Percentiles rank a stretch among this genome's conserved stretches.
Conservation (phyloP, 345 rosid species). For the Pistacia vera region DNA sequence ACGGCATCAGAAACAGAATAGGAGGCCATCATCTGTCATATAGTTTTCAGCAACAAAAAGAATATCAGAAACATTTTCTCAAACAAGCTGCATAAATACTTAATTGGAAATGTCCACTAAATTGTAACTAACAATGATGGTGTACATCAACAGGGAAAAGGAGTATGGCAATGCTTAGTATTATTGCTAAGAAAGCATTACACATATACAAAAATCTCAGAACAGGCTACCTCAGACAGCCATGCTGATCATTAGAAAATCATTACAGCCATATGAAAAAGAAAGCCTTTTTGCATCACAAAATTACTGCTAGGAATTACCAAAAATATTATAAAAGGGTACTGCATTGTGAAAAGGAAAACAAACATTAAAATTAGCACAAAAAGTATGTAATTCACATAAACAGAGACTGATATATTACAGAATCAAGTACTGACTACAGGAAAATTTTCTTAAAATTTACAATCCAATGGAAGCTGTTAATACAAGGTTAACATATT, state of each 20-base stretch:
- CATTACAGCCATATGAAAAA: not conserved
- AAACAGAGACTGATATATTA: not conserved
- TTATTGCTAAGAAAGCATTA: not conserved
- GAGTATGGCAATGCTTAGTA: not conserved
- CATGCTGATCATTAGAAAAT: constrained; percentile 8
- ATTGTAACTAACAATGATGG: not conserved
- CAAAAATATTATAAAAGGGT: not conserved
- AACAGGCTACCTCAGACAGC: not conserved
- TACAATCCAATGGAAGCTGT: not conserved
- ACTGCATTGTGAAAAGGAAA: not conserved
- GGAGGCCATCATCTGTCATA: constrained; percentile 94
- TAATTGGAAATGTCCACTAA: constrained; percentile 6
- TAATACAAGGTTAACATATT: constrained; percentile 2
- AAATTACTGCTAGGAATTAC: not conserved
- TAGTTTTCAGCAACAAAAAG: constrained; percentile 25
- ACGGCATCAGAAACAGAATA: constrained; percentile 99
- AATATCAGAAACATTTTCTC: constrained; percentile 24
- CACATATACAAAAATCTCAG: not conserved
- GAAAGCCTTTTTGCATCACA: not conserved
- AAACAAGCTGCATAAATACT: constrained; percentile 5
- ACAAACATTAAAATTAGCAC: constrained; percentile 10
- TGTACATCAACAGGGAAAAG: constrained; percentile 2
- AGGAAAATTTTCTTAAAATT: not conserved
- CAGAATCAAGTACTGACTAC: not conserved
- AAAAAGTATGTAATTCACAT: not conserved